A percentile compares a stretch with the other conserved stretches of the same genome.
These are phyloP conservation scores for Aspergillus leporis DNA, from an alignment of 495 filamentous ascomycete genomes.

Conservation along the genomic window DNA sequence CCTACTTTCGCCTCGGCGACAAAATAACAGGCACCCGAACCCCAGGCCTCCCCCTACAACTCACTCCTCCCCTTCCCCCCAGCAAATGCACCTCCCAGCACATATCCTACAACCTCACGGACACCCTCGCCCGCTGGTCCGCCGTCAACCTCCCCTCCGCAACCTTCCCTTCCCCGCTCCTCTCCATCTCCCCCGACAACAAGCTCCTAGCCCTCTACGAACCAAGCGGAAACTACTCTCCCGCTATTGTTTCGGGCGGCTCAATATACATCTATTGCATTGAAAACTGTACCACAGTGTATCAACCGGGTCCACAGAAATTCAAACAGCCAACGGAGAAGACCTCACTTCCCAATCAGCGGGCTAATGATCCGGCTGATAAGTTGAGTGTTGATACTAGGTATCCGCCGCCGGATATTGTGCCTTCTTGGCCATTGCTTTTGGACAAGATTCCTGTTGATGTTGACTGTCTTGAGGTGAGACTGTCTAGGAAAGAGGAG, in stretches of 20 bases:
- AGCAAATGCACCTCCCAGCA: neutral
- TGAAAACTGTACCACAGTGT: neutral
- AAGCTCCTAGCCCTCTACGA: constrained; percentile 21
- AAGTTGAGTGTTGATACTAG: neutral
- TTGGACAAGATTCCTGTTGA: constrained; percentile 11
- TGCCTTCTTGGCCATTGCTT: constrained; percentile 16
- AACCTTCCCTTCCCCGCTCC: constrained; percentile 19
- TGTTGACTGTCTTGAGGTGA: constrained; percentile 8
- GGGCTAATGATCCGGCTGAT: neutral
- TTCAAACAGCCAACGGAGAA: constrained; percentile 1
- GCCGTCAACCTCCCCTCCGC: constrained; percentile 20
- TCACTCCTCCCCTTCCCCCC: neutral
- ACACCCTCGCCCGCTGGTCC: constrained; percentile 13
- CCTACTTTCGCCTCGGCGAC: constrained; percentile 11
- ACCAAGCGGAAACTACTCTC: constrained; percentile 15
- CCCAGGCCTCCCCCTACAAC: neutral
- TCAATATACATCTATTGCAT: constrained; percentile 21
- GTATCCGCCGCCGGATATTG: constrained; percentile 10
- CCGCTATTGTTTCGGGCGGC: constrained; percentile 14
- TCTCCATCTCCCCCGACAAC: constrained; percentile 18
- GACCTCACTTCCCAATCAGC: neutral
- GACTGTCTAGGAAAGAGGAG: neutral
- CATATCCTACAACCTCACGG: constrained; percentile 11
- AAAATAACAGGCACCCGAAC: constrained; percentile 6
- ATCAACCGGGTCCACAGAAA: constrained; percentile 1